Evolutionary conservation across 768 basidiomycete genomes (phyloP).

Genomic region (Naganishia vishniacii): DNA sequence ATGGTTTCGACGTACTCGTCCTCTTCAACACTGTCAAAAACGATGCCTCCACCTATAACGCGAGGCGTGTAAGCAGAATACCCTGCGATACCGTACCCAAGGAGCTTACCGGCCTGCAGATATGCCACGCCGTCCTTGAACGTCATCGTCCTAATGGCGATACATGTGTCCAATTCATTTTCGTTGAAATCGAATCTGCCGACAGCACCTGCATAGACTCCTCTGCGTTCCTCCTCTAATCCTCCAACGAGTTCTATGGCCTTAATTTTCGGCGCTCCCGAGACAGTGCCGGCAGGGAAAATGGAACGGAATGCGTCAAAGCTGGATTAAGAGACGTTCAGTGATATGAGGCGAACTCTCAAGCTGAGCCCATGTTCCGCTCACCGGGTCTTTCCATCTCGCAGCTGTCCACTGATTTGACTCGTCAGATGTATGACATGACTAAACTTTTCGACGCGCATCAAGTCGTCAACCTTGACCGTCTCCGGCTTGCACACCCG

Average conservation of each 20-base stretch:
- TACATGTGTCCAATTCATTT: constrained; percentile 96
- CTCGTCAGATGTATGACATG: constrained; percentile 97
- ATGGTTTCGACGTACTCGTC: constrained; percentile 96
- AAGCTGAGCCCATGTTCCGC: constrained; percentile 19
- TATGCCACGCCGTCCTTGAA: constrained; percentile 85
- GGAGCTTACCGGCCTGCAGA: constrained; percentile 65
- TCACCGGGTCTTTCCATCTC: constrained; percentile 77
- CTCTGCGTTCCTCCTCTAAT: constrained; percentile 80
- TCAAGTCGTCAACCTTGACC: constrained; percentile 90
- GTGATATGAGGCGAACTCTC: too few relatives aligned
- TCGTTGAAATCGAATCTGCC: constrained; percentile 86
- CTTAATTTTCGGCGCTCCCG: constrained; percentile 97
- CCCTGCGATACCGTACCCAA: neutral
- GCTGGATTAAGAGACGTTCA: constrained; percentile 54
- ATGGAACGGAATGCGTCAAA: constrained; percentile 99
- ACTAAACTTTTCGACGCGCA: constrained; percentile 89
- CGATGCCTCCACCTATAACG: constrained; percentile 81
- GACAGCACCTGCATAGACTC: constrained; percentile 93
- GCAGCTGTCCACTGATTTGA: constrained; percentile 79
- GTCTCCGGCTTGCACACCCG: constrained; percentile 91
- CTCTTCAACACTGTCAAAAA: constrained; percentile 92
- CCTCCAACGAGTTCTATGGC: constrained; percentile 87
- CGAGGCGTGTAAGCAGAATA: neutral
- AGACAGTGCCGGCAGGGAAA: constrained; percentile 97
- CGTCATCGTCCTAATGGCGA: constrained; percentile 95